phyloP scores from a whole-genome alignment of 2,329 filamentous ascomycete genomes.

The Hypocrella siamensis region DNA sequence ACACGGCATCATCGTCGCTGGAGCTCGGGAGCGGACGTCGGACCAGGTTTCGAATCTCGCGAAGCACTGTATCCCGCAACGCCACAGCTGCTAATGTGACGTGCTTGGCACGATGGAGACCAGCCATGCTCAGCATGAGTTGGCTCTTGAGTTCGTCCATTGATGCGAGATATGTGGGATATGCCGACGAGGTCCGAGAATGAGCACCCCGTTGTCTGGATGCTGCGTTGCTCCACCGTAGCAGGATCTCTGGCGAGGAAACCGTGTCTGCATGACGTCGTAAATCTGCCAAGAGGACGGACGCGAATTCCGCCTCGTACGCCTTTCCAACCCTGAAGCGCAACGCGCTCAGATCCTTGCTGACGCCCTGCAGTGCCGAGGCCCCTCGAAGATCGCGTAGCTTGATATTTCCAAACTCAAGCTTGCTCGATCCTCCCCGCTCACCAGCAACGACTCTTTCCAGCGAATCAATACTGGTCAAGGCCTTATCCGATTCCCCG shows the following conservation, averaged over 20 bases:
- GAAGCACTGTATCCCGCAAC: constrained; percentile 70
- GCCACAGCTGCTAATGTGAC: constrained; percentile 67
- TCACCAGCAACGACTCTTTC: constrained; percentile 71
- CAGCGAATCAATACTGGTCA: constrained; percentile 61
- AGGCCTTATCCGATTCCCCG: constrained; percentile 68
- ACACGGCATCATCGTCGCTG: constrained; percentile 85
- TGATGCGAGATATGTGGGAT: constrained; percentile 65
- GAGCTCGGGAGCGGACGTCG: constrained; percentile 78
- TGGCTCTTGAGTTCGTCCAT: constrained; percentile 55
- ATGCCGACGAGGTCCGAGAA: constrained; percentile 47
- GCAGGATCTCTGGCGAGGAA: constrained; percentile 56
- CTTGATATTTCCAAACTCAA: constrained; percentile 13
- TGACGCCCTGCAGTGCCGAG: constrained; percentile 65
- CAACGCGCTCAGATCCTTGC: constrained; percentile 59
- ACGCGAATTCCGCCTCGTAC: constrained; percentile 69
- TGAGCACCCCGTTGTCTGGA: constrained; percentile 55
- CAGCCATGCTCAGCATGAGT: constrained; percentile 55
- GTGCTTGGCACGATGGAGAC: constrained; percentile 68
- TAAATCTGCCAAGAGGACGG: constrained; percentile 63
- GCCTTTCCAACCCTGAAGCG: constrained; percentile 72
- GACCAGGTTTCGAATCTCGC: constrained; percentile 77
- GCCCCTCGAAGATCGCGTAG: constrained; percentile 59
- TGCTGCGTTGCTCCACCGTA: constrained; percentile 70
- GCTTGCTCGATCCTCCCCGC: constrained; percentile 20
- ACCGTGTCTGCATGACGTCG: constrained; percentile 65